A percentile compares a stretch with the other conserved stretches of the same genome.
These are phyloP conservation scores for Ophiognomonia clavigignenti-juglandacearum DNA, from an alignment of 2,329 filamentous ascomycete genomes.

Conservation along the genomic window DNA sequence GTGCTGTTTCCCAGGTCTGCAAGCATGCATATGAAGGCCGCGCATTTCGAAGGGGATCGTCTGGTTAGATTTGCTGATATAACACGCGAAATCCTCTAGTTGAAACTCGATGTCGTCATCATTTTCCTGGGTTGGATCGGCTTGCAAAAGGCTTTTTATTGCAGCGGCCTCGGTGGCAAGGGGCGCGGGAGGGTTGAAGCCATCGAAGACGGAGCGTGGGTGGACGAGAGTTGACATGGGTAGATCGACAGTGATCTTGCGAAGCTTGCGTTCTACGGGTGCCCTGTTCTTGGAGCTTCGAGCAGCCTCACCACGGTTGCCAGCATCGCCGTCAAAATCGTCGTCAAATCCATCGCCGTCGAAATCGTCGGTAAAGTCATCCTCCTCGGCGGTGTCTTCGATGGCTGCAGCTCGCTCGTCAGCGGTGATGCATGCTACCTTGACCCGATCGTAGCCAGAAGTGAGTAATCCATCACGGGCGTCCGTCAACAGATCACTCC, in stretches of 20 bases:
- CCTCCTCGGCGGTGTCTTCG: too few relatives aligned
- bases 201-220: conserved; percentile 25
- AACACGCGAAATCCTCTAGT: conserved; percentile 55
- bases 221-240: conserved; percentile 22
- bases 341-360: too few relatives aligned
- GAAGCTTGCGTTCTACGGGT: background rate
- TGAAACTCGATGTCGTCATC: conserved; percentile 42
- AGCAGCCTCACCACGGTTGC: too few relatives aligned
- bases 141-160: conserved; percentile 24
- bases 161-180: conserved; percentile 26
- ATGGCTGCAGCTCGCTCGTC: too few relatives aligned
- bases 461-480: too few relatives aligned
- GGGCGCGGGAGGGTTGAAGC: conserved; percentile 21
- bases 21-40: conserved; percentile 48
- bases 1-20: conserved; percentile 24
- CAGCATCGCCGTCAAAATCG: too few relatives aligned
- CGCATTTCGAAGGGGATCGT: conserved; percentile 45
- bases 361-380: too few relatives aligned
- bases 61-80: conserved; percentile 30
- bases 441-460: too few relatives aligned
- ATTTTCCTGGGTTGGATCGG: conserved; percentile 11
- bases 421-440: too few relatives aligned
- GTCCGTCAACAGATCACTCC: too few relatives aligned
- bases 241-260: conserved; percentile 20
- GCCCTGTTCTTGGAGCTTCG: too few relatives aligned